A percentile compares a stretch with the other conserved stretches of the same genome.
These are phyloP conservation scores for Serpula lacrymans DNA, from an alignment of 768 basidiomycete species.

Conservation along the genomic window DNA sequence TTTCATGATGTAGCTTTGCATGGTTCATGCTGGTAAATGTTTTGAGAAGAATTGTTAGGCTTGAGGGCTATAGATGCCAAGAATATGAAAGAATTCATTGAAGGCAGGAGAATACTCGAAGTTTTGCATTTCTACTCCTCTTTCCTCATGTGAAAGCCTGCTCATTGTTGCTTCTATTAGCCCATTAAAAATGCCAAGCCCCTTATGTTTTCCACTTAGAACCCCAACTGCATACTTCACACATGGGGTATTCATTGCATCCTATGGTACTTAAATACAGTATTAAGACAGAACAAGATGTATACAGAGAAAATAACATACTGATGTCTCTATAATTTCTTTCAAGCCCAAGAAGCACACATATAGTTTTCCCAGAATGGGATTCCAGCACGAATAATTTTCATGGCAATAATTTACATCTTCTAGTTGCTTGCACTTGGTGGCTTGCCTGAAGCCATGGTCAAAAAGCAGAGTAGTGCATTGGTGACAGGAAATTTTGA, in stretches of 20 bases:
- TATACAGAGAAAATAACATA: conserved; percentile 2
- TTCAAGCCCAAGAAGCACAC: conserved; percentile 9
- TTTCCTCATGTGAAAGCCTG: conserved; percentile 19
- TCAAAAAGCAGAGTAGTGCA: conserved; percentile 7
- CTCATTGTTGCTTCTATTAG: conserved; percentile 28
- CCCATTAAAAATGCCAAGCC: conserved; percentile 23
- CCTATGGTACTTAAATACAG: conserved; percentile 1
- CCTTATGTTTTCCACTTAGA: conserved; percentile 20
- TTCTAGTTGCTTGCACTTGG: conserved; percentile 1
- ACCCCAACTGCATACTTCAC: conserved; percentile 16
- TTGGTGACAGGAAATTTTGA: conserved; percentile 10
- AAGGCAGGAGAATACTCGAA: conserved; percentile 30
- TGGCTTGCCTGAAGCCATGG: conserved; percentile 11
- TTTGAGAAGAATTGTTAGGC: conserved; percentile 21
- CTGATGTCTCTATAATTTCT: conserved; percentile 11
- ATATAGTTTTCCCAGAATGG: conserved; percentile 11
- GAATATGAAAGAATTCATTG: conserved; percentile 27
- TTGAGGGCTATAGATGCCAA: conserved; percentile 22
- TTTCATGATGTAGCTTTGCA: conserved; percentile 14
- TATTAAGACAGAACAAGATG: conserved; percentile 1
- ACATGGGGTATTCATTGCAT: conserved; percentile 4
- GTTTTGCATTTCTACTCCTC: conserved; percentile 32
- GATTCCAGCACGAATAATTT: conserved; percentile 8
- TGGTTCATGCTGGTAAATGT: conserved; percentile 13
- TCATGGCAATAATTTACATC: conserved; percentile 13